Conservation (phyloP, 2,329 filamentous ascomycete genomes). For the Cladophialophora psammophila region DNA sequence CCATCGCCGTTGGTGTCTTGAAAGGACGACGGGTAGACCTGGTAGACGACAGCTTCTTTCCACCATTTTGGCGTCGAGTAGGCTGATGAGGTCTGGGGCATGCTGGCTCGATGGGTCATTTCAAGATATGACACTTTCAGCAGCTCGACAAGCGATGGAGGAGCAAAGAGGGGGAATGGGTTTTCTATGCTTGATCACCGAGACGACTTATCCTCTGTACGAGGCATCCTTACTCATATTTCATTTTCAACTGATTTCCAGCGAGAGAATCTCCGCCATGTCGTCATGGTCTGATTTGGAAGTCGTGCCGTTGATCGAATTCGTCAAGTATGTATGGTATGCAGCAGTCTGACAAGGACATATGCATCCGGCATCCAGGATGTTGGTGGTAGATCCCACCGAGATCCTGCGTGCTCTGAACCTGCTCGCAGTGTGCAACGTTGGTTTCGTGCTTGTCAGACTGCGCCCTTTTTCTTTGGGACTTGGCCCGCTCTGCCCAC, state of each 20-base stretch:
- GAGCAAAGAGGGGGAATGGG: no score
- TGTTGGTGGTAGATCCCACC: neutral
- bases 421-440: neutral
- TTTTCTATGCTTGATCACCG: neutral
- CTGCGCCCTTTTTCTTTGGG: neutral
- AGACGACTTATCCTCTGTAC: no score
- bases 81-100: constrained; percentile 20
- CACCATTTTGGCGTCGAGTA: constrained; percentile 54
- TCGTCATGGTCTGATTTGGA: constrained; percentile 30
- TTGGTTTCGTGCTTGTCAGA: neutral
- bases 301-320: constrained; percentile 21
- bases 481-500: neutral
- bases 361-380: neutral
- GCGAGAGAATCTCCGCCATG: constrained; percentile 35
- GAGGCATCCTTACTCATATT: neutral
- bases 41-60: constrained; percentile 66
- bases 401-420: neutral
- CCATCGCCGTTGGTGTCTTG: constrained; percentile 59
- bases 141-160: neutral
- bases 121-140: neutral
- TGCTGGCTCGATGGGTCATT: neutral
- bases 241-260: neutral
- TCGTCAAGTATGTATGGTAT: neutral
- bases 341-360: neutral
- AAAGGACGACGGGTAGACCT: constrained; percentile 67